Evolutionary conservation across 1,284 basidiomycete species (phyloP).

Genomic region (Marasmius oreades): DNA sequence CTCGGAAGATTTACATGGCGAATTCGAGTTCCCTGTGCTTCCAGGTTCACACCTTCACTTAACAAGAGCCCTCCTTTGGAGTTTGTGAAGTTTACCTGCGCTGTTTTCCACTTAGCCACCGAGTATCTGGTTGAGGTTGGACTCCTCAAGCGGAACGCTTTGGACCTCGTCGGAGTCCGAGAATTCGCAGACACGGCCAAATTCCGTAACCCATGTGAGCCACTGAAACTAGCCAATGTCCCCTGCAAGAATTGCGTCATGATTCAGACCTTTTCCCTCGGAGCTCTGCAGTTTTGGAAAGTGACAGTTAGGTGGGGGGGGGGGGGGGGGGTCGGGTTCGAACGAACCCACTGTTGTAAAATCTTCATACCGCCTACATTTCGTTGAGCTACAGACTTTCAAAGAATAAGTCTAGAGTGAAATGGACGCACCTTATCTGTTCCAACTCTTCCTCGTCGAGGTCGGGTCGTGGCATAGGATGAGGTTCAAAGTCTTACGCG

Average conservation of each 20-base stretch:
- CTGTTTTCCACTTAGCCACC: conserved; percentile 74
- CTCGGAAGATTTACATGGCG: conserved; percentile 42
- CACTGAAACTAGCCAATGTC: conserved; percentile 83
- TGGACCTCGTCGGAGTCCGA: conserved; percentile 85
- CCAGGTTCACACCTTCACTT: conserved; percentile 83
- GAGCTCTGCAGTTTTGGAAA: conserved; percentile 42
- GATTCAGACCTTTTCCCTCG: conserved; percentile 79
- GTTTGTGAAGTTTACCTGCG: conserved; percentile 87
- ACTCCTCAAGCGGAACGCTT: conserved; percentile 83
- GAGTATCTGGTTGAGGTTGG: conserved; percentile 86
- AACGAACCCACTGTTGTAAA: conserved; percentile 63
- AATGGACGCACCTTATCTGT: conserved; percentile 32
- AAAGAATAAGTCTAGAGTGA: neutral
- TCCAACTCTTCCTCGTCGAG: conserved; percentile 33
- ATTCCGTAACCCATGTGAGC: conserved; percentile 93
- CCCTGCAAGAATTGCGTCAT: conserved; percentile 91
- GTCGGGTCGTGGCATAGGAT: conserved; percentile 6
- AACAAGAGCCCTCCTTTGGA: conserved; percentile 82
- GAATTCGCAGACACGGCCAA: conserved; percentile 85
- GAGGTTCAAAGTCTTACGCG: too few species aligned
- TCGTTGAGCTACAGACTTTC: neutral
- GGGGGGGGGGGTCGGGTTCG: neutral
- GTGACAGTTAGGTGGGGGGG: too few species aligned
- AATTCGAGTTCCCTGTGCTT: conserved; percentile 80
- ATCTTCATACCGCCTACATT: conserved; percentile 69